These are phyloP conservation scores for Alternaria metachromatica DNA, from an alignment of 2,329 filamentous ascomycete species.

Conservation along the genomic window DNA sequence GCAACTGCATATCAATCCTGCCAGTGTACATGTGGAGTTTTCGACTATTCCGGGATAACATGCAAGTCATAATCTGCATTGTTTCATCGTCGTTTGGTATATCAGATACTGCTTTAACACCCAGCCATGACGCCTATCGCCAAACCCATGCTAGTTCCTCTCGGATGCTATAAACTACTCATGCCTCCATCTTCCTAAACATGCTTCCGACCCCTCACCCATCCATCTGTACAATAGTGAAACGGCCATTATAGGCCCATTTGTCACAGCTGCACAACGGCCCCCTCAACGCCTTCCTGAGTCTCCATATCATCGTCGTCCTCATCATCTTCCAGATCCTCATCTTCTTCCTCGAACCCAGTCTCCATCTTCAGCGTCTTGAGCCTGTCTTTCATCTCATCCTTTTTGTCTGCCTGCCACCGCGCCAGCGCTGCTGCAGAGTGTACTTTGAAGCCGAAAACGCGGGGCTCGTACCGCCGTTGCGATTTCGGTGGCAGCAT, in stretches of 20 bases:
- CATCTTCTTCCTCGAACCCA: slow-evolving; percentile 73
- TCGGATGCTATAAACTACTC: slow-evolving; percentile 8
- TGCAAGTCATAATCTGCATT: not conserved
- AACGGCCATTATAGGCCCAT: slow-evolving; percentile 15
- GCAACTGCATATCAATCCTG: not conserved
- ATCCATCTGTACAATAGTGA: not conserved
- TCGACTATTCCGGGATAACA: not conserved
- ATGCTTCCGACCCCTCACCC: not conserved
- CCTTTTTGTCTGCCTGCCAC: slow-evolving; percentile 85
- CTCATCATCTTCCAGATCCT: slow-evolving; percentile 68
- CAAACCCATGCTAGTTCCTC: slow-evolving; percentile 23
- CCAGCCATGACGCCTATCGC: slow-evolving; percentile 31
- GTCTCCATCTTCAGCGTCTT: slow-evolving; percentile 73
- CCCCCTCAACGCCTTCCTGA: slow-evolving; percentile 40
- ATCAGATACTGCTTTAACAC: slow-evolving; percentile 19
- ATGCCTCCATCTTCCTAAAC: slow-evolving; percentile 1
- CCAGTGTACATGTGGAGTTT: not conserved
- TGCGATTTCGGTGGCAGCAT: slow-evolving; percentile 85
- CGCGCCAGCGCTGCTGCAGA: slow-evolving; percentile 84
- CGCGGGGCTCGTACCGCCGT: slow-evolving; percentile 84
- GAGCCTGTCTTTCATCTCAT: slow-evolving; percentile 81
- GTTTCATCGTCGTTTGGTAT: slow-evolving; percentile 2
- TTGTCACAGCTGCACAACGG: slow-evolving; percentile 28
- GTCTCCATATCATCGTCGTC: slow-evolving; percentile 55
- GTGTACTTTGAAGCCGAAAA: slow-evolving; percentile 97